Evolutionary conservation across 495 filamentous ascomycete genomes (phyloP).

Genomic region (Staphylotrichum longicolle): DNA sequence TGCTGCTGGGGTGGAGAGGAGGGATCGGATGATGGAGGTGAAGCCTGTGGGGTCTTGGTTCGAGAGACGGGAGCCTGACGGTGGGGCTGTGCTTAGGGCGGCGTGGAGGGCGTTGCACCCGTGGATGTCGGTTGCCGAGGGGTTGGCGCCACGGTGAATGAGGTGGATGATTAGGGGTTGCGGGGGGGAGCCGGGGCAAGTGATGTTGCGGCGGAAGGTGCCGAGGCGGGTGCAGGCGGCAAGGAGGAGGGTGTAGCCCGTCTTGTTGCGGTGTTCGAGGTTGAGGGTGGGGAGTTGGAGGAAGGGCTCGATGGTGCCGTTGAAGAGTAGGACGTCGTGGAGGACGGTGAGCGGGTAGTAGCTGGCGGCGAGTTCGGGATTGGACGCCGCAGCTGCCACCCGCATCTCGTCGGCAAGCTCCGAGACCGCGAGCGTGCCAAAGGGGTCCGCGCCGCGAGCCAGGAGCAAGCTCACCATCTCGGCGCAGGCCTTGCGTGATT

Average conservation of each 20-base stretch:
- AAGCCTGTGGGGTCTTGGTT: not conserved
- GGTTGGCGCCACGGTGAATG: constrained; percentile 20
- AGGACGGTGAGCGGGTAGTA: constrained; percentile 17
- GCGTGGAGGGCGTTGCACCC: constrained; percentile 24
- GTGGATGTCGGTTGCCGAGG: constrained; percentile 12
- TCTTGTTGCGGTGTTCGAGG: constrained; percentile 19
- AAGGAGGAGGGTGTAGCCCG: constrained; percentile 25
- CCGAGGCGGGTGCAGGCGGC: constrained; percentile 6
- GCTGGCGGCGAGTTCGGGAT: not conserved
- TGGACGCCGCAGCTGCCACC: not conserved
- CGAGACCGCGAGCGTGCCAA: constrained; percentile 1
- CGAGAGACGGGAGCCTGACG: not conserved
- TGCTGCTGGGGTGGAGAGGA: too few relatives aligned
- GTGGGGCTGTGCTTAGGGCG: not conserved
- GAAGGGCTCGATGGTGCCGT: constrained; percentile 19
- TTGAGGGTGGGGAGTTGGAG: constrained; percentile 18
- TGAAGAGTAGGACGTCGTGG: constrained; percentile 17
- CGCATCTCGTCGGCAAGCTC: not conserved
- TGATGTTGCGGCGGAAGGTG: not conserved
- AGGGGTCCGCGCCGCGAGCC: constrained; percentile 27
- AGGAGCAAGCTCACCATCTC: constrained; percentile 37
- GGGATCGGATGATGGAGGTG: too few relatives aligned
- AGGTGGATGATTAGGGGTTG: constrained; percentile 14
- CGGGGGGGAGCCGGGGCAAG: not conserved
- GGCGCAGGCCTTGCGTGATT: not conserved